Base-by-base conservation (phyloP, 176 grass and related monocot species). In the sorghum (Sorghum bicolor) region DNA sequence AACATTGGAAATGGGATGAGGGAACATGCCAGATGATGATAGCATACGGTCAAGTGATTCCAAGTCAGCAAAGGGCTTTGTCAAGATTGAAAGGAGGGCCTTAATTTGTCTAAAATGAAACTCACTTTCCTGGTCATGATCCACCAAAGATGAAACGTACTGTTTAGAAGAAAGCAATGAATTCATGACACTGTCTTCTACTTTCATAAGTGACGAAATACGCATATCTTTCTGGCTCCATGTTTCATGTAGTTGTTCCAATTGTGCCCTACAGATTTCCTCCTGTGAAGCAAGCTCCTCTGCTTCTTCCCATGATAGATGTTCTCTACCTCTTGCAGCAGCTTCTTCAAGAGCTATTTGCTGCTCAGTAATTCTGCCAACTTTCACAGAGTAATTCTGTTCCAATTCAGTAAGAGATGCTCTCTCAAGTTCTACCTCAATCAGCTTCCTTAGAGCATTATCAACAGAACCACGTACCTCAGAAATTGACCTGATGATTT, bases 261-360 rank as follows among this genome's bases (percentile, higher is more conserved):
- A 86, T 80, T 98, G 84, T 85, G 91, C 66, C 68, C 91, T 95
- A 83, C 92, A 98, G 66, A 93, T 85, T 87, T 98, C 96, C 90
- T 95, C 96, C 76, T 95, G 92, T 0, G 96, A 98, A 84, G 96
- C 92, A 75, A 98, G 82, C 83, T 98, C 96, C 77, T 98, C 96
- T 76, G 96, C 96, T 91, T 98, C 96, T 95, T 98, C 95, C 95
- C 95, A 98, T 81, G 95, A 98, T 64, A 98, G 82, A 86, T 98
- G 88, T 81, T 98, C 95, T 77, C 92, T 94, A 43, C 95, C 92
- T 78, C 71, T 91, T 16, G 70, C 57, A 65, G 92, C 95, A 88
- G 92, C 95, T 87, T 95, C 87, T 90, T 91, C 90, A 86, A 98
- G 95, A 84, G 87, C 88, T 90, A 84, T 72, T 87, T 95, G 91